Evolutionary conservation across 2,329 filamentous ascomycete species (phyloP).

Genomic region (Alternaria sp.): DNA sequence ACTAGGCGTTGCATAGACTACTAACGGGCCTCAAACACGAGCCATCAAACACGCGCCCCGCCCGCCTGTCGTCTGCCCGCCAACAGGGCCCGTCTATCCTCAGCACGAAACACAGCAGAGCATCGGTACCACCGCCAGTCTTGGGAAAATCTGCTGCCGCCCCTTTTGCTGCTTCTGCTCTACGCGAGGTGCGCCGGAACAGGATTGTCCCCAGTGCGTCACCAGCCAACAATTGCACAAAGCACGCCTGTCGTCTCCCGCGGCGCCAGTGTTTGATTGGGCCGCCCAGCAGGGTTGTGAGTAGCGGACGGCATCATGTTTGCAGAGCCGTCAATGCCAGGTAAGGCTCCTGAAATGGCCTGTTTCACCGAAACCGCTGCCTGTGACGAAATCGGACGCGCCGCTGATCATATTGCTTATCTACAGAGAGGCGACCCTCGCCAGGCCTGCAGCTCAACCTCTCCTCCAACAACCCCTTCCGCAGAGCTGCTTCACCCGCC

Average conservation of each 20-base stretch:
- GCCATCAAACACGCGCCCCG: constrained; percentile 30
- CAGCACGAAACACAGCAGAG: constrained; percentile 34
- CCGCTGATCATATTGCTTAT: constrained; percentile 42
- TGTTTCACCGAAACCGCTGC: constrained; percentile 44
- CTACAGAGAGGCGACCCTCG: constrained; percentile 58
- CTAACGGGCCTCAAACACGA: constrained; percentile 21
- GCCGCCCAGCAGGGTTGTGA: constrained; percentile 40
- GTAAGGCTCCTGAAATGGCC: constrained; percentile 46
- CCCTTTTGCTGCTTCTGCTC: constrained; percentile 25
- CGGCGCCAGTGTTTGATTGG: constrained; percentile 46
- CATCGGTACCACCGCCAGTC: constrained; percentile 47
- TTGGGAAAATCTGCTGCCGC: constrained; percentile 25
- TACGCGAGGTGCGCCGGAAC: constrained; percentile 23
- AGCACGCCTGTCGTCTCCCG: constrained; percentile 30
- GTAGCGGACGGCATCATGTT: constrained; percentile 51
- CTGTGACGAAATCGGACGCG: constrained; percentile 41
- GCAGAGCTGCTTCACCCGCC: constrained; percentile 71
- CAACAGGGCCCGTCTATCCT: constrained; percentile 27
- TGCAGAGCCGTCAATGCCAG: constrained; percentile 54
- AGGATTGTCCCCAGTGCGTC: constrained; percentile 33
- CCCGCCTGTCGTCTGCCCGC: constrained; percentile 22
- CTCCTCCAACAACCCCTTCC: constrained; percentile 79
- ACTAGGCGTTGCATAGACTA: constrained; percentile 26
- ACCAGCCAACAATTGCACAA: constrained; percentile 29
- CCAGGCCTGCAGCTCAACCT: constrained; percentile 71